Conservation (phyloP, 495 filamentous ascomycete species). For the Bacidia rubella region DNA sequence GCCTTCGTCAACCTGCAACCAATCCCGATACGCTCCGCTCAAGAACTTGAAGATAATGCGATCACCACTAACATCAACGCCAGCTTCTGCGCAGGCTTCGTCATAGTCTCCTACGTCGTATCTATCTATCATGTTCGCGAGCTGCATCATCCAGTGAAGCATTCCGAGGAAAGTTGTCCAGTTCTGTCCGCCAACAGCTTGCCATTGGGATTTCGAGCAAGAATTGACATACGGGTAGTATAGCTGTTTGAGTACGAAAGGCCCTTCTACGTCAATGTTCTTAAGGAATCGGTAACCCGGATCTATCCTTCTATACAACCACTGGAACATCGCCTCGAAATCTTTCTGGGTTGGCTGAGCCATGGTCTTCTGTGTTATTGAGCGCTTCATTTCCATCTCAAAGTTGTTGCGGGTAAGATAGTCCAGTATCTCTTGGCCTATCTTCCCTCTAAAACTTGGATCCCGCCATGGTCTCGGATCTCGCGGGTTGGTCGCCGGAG, state of each 20-base stretch:
- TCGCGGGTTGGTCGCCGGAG: constrained; percentile 60
- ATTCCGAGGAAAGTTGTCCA: constrained; percentile 89
- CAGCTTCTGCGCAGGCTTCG: constrained; percentile 73
- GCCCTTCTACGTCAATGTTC: constrained; percentile 85
- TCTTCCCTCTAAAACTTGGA: constrained; percentile 59
- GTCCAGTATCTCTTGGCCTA: constrained; percentile 80
- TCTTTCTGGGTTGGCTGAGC: constrained; percentile 96
- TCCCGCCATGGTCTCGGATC: constrained; percentile 88
- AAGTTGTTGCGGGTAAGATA: constrained; percentile 85
- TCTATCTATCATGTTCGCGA: constrained; percentile 78
- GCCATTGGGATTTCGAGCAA: constrained; percentile 89
- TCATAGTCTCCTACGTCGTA: constrained; percentile 67
- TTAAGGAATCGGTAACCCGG: constrained; percentile 83
- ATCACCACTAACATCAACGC: constrained; percentile 75
- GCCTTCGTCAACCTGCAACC: constrained; percentile 63
- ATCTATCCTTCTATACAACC: constrained; percentile 90
- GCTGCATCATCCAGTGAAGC: constrained; percentile 98
- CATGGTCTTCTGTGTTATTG: constrained; percentile 70
- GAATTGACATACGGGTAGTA: constrained; percentile 88
- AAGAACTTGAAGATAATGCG: constrained; percentile 89
- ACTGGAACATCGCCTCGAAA: constrained; percentile 93
- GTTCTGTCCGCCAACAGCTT: constrained; percentile 87
- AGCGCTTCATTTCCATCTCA: constrained; percentile 93
- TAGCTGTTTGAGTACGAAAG: constrained; percentile 77
- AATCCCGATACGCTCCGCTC: constrained; percentile 77